phyloP scores from a whole-genome alignment of 2,329 filamentous ascomycete species.

The Cytospora mali region DNA sequence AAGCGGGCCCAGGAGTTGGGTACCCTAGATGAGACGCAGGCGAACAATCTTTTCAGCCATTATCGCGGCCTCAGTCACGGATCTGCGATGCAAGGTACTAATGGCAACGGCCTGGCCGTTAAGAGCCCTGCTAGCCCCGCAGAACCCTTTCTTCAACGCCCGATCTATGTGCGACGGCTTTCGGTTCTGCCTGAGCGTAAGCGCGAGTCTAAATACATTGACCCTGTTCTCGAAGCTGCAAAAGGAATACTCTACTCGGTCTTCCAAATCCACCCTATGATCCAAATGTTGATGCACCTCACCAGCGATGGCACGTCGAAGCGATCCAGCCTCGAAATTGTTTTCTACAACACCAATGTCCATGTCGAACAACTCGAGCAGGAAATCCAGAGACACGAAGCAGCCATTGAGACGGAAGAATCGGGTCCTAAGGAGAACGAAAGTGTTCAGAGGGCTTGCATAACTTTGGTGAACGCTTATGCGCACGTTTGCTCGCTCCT shows the following conservation, averaged over 20 bases:
- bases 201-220: conserved; percentile 62
- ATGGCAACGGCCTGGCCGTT: conserved; percentile 40
- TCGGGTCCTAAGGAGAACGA: conserved; percentile 59
- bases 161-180: conserved; percentile 64
- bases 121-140: conserved; percentile 63
- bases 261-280: conserved; percentile 69
- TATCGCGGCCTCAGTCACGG: conserved; percentile 68
- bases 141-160: conserved; percentile 59
- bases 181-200: conserved; percentile 66
- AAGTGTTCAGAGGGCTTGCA: conserved; percentile 64
- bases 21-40: conserved; percentile 64
- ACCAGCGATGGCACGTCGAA: conserved; percentile 63
- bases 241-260: conserved; percentile 69
- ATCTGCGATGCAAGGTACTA: conserved; percentile 64
- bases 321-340: conserved; percentile 65
- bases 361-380: conserved; percentile 68
- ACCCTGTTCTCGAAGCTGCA: conserved; percentile 65
- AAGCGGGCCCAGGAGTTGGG: conserved; percentile 63
- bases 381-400: conserved; percentile 65
- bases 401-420: conserved; percentile 52
- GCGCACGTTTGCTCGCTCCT: conserved; percentile 66
- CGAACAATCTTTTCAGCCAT: conserved; percentile 67
- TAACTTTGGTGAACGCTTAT: conserved; percentile 66
- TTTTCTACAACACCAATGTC: conserved; percentile 68
- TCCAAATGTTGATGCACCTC: conserved; percentile 65